Evolutionary conservation across 2,329 filamentous ascomycete species (phyloP).

Genomic region (Zymoseptoria crescenta): DNA sequence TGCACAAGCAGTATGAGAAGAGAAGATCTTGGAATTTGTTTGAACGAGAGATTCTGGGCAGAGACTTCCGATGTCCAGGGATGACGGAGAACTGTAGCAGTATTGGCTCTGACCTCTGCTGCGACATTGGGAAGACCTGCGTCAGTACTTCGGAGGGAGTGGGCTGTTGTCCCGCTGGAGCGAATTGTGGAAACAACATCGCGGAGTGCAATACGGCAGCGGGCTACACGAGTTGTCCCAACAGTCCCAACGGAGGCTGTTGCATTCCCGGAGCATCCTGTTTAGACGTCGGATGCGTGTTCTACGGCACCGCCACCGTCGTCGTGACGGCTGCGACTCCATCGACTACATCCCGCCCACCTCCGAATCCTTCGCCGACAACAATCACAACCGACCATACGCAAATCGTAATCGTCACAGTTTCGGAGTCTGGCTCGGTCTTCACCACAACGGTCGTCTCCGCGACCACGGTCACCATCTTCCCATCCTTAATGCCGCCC

Average conservation of each 20-base stretch:
- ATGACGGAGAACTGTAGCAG: constrained; percentile 57
- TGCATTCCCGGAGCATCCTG: constrained; percentile 67
- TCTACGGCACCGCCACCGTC: constrained; percentile 23
- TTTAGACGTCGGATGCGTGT: constrained; percentile 61
- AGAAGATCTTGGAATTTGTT: constrained; percentile 12
- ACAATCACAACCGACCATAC: constrained; percentile 5
- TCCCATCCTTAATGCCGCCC: constrained; percentile 31
- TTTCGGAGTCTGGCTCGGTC: background rate
- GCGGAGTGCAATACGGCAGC: constrained; percentile 49
- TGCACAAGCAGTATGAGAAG: constrained; percentile 24
- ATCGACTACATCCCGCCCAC: constrained; percentile 12
- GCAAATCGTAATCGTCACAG: constrained; percentile 12
- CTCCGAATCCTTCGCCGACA: constrained; percentile 2
- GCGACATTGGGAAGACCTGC: constrained; percentile 57
- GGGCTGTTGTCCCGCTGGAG: constrained; percentile 65
- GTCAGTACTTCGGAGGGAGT: constrained; percentile 55
- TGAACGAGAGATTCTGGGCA: constrained; percentile 36
- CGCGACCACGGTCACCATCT: constrained; percentile 25
- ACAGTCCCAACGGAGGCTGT: constrained; percentile 62
- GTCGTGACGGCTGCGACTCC: constrained; percentile 19
- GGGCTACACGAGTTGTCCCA: constrained; percentile 57
- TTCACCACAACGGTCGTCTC: constrained; percentile 21
- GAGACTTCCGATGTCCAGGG: constrained; percentile 58
- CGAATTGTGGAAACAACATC: constrained; percentile 56
- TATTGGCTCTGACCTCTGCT: constrained; percentile 67